Conservation (phyloP, 768 basidiomycete genomes). For the Tulasnella sp. region DNA sequence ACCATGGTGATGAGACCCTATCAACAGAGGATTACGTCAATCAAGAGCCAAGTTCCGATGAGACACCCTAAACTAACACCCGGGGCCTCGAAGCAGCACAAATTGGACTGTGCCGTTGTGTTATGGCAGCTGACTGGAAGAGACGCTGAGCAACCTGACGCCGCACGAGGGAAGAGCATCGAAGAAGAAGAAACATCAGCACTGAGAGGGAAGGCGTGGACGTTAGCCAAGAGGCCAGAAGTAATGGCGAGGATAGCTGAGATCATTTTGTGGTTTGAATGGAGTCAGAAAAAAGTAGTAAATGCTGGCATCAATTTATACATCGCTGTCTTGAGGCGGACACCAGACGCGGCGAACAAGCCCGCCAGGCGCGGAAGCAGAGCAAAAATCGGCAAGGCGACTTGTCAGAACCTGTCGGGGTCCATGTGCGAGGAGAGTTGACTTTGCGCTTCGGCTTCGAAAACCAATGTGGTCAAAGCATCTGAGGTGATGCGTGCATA, state of each 20-base stretch:
- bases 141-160: background rate
- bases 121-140: conserved; percentile 35
- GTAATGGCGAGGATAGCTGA: background rate
- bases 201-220: background rate
- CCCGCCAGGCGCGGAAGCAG: too few relatives aligned
- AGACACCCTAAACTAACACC: conserved; percentile 35
- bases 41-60: background rate
- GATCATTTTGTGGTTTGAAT: background rate
- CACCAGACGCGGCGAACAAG: too few relatives aligned
- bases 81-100: conserved; percentile 58
- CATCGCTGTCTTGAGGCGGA: too few relatives aligned
- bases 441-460: too few relatives aligned
- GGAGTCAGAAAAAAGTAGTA: too few relatives aligned
- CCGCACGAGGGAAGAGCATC: conserved; percentile 1
- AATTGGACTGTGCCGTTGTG: conserved; percentile 32
- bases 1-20: conserved; percentile 54
- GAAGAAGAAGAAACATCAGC: background rate
- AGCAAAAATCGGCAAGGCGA: too few relatives aligned
- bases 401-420: too few relatives aligned
- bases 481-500: too few relatives aligned
- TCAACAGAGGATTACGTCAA: background rate
- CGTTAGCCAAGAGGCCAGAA: background rate
- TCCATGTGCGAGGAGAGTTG: too few relatives aligned
- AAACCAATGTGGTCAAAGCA: too few relatives aligned
- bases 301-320: too few relatives aligned